Base-by-base conservation (phyloP, 1,284 basidiomycete species). In the Farysia itapuensis region DNA sequence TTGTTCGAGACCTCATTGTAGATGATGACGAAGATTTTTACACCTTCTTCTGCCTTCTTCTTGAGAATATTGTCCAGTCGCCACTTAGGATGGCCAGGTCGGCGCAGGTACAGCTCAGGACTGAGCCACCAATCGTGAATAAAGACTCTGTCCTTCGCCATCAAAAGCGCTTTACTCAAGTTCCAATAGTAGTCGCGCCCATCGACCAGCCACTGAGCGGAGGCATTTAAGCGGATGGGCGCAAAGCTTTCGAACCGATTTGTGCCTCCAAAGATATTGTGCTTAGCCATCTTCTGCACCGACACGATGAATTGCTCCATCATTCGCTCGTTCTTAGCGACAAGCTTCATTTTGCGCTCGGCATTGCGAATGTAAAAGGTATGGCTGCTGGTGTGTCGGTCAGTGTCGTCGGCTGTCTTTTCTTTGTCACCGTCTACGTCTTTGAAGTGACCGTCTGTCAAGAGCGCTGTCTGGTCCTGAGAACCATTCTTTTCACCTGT, bases 131-230 rank as follows among this genome's bases (percentile, higher is more conserved):
- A 75, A 35, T 75, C 72, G 48, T 75, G 72, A 21, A 75, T 75
- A 32, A 72, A 79, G 49, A 79, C 77, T 29, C 81, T 84, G 67
- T 95, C 89, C 72, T 87, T 88, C 3, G 95, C 94, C 66, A 95
- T 83, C 38, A 89, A 81, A 40, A 98, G 88, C 0, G 95, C 94
- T 35, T 90, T 84, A 23, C 90, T 91, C n/a, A 98, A 79, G 73
- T 94, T 94, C 73, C 73, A 75, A 37, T 59, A 75, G 57, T 76
- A 76, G 48, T 76, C 74, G 20, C 74, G 64, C n/a, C 94, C 95
- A 78, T 99, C 95, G n/a, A 97, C 92, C 4, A 98, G 84, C 95
- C 95, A 98, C 71, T 97, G 94, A 0, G 92, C 89, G 26, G 90
- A 87, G 2, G 93, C 93, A 70, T 97, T 93, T 68, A 90, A 78